phyloP scores from a whole-genome alignment of 139 green algal genomes.

The Auxenochlorella pyrenoidosa region DNA sequence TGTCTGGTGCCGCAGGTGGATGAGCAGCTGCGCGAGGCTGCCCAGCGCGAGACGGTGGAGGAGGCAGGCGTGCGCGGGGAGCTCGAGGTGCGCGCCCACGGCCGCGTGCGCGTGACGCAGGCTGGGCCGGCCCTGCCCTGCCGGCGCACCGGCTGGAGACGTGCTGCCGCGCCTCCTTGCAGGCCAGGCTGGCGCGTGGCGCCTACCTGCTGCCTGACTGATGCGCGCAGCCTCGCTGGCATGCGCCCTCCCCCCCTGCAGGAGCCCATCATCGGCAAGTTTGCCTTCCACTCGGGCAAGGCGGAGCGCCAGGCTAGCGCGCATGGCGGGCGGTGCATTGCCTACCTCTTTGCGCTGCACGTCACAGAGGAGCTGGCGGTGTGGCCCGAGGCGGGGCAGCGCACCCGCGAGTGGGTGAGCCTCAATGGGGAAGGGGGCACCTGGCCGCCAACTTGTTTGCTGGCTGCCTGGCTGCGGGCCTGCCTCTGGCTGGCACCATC shows the following conservation, averaged over 20 bases:
- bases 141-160: no score
- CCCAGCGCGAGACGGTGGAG: slow-evolving; percentile 89
- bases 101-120: no score
- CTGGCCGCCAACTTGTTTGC: background rate
- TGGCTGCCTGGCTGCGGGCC: background rate
- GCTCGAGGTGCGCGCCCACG: slow-evolving; percentile 87
- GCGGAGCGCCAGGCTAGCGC: slow-evolving; percentile 4
- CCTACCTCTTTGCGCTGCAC: slow-evolving; percentile 85
- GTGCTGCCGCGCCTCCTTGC: no score
- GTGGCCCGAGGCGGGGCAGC: slow-evolving; percentile 83
- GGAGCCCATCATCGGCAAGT: slow-evolving; percentile 80
- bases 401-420: slow-evolving; percentile 84
- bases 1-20: slow-evolving; percentile 79
- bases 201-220: no score
- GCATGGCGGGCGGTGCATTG: slow-evolving; percentile 63
- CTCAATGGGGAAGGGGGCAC: no score
- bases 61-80: slow-evolving; percentile 89
- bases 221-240: background rate
- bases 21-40: slow-evolving; percentile 86
- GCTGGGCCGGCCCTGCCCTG: no score
- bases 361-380: slow-evolving; percentile 84
- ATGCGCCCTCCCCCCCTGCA: slow-evolving; percentile 34
- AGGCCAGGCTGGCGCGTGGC: no score
- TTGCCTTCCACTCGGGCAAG: slow-evolving; percentile 46
- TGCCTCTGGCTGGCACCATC: background rate